Percentiles rank a stretch among this genome's conserved stretches.
Evolutionary conservation across 768 basidiomycete species (phyloP).

Genomic region (Boletus sp.): DNA sequence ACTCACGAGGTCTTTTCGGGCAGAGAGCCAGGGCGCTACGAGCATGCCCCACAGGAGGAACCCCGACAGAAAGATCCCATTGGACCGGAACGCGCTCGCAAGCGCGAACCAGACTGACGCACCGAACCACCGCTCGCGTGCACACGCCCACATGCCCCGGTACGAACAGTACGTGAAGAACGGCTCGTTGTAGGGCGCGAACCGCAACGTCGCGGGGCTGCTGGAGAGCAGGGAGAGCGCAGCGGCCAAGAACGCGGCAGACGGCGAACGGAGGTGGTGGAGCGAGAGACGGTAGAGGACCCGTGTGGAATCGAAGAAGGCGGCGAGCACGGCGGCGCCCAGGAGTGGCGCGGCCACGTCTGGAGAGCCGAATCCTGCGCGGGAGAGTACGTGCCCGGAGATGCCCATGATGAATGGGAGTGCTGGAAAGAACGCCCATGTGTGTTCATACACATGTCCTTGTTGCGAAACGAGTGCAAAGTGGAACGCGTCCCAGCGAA

Average conservation of each 20-base stretch:
- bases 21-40: slow-evolving; percentile 48
- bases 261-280: slow-evolving; percentile 50
- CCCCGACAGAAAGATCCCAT: slow-evolving; percentile 72
- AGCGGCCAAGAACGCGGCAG: slow-evolving; percentile 59
- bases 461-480: slow-evolving; percentile 66
- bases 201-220: slow-evolving; percentile 70
- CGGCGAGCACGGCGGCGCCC: slow-evolving; percentile 36
- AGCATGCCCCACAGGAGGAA: slow-evolving; percentile 77
- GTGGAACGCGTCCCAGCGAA: slow-evolving; percentile 91
- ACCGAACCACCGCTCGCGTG: slow-evolving; percentile 43
- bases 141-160: slow-evolving; percentile 37
- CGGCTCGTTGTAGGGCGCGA: slow-evolving; percentile 80
- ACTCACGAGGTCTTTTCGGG: slow-evolving; percentile 31
- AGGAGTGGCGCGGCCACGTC: slow-evolving; percentile 32
- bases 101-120: slow-evolving; percentile 63
- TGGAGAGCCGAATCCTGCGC: neutral
- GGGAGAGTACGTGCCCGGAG: slow-evolving; percentile 26
- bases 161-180: slow-evolving; percentile 85
- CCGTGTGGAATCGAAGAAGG: slow-evolving; percentile 42
- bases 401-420: slow-evolving; percentile 53
- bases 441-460: slow-evolving; percentile 67
- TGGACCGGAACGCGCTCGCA: slow-evolving; percentile 71
- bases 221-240: slow-evolving; percentile 76
- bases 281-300: slow-evolving; percentile 60
- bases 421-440: slow-evolving; percentile 87